Evolutionary conservation across 768 basidiomycete genomes (phyloP), one percentile per base, ranked within the genome.

Genomic region (Termitomyces heimii): DNA sequence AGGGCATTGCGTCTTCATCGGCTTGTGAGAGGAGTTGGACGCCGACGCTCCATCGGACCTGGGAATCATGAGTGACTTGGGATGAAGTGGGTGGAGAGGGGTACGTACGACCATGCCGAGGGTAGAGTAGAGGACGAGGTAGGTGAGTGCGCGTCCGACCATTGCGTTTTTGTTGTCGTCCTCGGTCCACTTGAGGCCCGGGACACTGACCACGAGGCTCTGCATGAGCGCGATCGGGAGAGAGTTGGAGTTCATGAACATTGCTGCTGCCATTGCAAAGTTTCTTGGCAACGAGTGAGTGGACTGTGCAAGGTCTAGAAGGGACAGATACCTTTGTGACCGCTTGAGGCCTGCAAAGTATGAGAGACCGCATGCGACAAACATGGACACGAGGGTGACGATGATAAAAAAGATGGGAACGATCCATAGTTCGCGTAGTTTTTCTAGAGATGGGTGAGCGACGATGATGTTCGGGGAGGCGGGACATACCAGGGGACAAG

Each of bases 181-280:
- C 3, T 74, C 60, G 9, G 79, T 86, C 92, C 94, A 94, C 65
- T 88, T 89, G 32, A 96, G 78, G 5, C 84, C 84, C 0, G 86
- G 86, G 0, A 96, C 92, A 13, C 90, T 88, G 55, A 88, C 73
- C 9, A 92, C 92, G 20, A 98, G 84, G 59, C 85, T 87, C 69
- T 97, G 89, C 85, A 98, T 92, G 32, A 99, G 77, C 0, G 96
- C 96, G 58, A 98, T 92, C 0, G 96, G 96, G 5, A 99, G 82
- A 0, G 92, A 92, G 68, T 98, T 98, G 3, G 90, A 92, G 70
- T 94, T 96, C 88, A 94, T 90, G 76, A 92, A 92, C 84, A 89
- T 92, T 29, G 89, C 78, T 0, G 89, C 86, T 0, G 90, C 89
- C 69, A 87, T 85, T 7, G 86, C 87, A 61, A 92, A 92, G 53